Base-by-base conservation (phyloP, 768 basidiomycete genomes). In the Russula griseocarnosa region DNA sequence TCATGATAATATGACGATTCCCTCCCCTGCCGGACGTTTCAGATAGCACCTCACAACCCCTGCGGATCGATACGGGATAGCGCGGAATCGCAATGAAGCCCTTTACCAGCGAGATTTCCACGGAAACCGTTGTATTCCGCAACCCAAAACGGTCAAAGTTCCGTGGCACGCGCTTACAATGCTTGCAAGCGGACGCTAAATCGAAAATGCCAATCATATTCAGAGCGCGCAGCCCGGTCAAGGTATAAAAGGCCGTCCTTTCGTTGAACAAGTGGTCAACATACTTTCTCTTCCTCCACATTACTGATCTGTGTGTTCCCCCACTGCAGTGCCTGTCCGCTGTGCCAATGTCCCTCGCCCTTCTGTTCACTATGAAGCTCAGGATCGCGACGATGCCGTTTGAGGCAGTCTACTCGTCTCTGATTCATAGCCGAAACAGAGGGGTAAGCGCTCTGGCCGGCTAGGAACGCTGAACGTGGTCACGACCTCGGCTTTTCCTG, bases 371-470 rank as follows among this genome's bases (percentile, higher is more conserved):
- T 65, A 61, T 65, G 64, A 65, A 65, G 26, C 55, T 65, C 64
- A 65, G 64, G 49, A 61, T 6, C 42, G 55, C 2, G 55, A 65
- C 26, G 54, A 38, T 24, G 64, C 55, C 49, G 13, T 51, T 60
- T 46, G 42, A 50, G 49, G 60, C 55, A 30, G 40, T 51, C 60
- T 9, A 50, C 55, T 46, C 59, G 42, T 51, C 42, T 51, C 64
- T 65, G 64, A 65, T 65, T 65, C 64, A 65, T 65, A 65, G 64
- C 64, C 59, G 59, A 65, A 65, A 65, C 60, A 65, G 60, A 60
- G 32, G 64, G 59, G 59, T 52, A 51, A 65, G 64, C 49, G 64
- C 42, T 51, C 42, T 61, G 64, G 59, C 32, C 22, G 42, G 55
- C 55, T 52, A 44, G 54, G 42, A 51, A 46, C 18, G 64, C 64